Conservation (phyloP, 768 basidiomycete genomes). For the Suillus weaverae region DNA sequence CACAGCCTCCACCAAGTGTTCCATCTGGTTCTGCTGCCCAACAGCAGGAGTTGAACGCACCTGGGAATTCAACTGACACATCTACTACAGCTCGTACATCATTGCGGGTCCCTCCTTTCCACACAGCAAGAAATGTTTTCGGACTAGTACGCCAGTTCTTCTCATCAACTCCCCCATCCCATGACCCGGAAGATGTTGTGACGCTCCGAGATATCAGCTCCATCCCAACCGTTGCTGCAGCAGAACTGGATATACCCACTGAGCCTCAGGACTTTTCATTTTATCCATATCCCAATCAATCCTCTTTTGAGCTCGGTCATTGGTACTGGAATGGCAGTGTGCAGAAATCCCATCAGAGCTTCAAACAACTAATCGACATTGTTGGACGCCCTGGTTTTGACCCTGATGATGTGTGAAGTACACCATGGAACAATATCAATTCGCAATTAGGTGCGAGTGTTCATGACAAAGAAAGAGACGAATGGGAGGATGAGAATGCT, state of each 20-base stretch:
- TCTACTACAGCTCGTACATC: background rate
- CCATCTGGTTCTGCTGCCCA: background rate
- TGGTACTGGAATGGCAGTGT: background rate
- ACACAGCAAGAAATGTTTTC: background rate
- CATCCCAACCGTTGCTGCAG: background rate
- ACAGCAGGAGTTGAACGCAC: background rate
- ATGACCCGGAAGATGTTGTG: constrained; percentile 4
- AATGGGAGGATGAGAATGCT: background rate
- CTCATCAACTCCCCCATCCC: constrained; percentile 2
- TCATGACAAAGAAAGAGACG: background rate
- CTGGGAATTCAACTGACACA: background rate
- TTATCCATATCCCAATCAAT: background rate
- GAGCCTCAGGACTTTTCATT: background rate
- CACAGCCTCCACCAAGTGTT: background rate
- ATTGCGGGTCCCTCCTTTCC: background rate
- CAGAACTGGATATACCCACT: background rate
- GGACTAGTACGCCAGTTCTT: constrained; percentile 5
- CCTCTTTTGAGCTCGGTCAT: background rate
- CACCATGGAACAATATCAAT: background rate
- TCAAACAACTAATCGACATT: background rate
- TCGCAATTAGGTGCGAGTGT: background rate
- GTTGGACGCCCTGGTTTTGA: background rate
- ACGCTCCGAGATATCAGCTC: constrained; percentile 5
- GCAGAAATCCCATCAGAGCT: background rate
- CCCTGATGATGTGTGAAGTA: background rate